phyloP scores from a whole-genome alignment of 73 alveolate species.

The Breviolum minutum region DNA sequence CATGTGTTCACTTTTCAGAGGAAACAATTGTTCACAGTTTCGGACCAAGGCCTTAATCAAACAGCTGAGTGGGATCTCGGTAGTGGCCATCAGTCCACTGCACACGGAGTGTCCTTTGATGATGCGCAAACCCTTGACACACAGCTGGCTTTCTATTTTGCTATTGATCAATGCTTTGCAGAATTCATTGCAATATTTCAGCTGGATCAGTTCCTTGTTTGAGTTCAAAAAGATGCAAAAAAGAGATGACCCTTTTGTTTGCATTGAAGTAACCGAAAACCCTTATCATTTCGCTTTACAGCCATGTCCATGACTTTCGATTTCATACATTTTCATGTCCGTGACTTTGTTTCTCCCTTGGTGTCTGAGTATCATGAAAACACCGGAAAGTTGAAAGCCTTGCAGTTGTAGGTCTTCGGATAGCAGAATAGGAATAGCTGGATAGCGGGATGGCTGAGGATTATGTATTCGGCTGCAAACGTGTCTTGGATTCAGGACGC shows the following conservation, averaged over 20 bases:
- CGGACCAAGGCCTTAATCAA: constrained; percentile 44
- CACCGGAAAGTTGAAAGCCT: too few relatives aligned
- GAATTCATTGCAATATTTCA: constrained; percentile 19
- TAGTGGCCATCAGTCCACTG: not conserved
- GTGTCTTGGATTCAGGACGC: constrained; percentile 25
- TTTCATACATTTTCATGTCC: too few relatives aligned
- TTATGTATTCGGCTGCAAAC: constrained; percentile 1
- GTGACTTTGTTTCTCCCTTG: too few relatives aligned
- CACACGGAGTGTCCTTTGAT: constrained; percentile 58
- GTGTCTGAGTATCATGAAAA: too few relatives aligned
- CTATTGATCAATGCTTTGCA: constrained; percentile 56
- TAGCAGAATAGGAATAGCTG: too few relatives aligned
- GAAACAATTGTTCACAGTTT: not conserved
- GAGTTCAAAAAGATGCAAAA: not conserved
- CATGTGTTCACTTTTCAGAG: not conserved
- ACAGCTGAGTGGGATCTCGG: constrained; percentile 61
- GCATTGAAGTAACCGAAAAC: not conserved
- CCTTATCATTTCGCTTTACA: not conserved
- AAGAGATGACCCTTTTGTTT: not conserved
- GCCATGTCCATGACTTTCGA: too few relatives aligned
- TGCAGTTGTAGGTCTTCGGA: too few relatives aligned
- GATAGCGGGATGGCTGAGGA: not conserved
- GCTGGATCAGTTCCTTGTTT: constrained; percentile 32
- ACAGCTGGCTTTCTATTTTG: constrained; percentile 62
- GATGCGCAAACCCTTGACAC: constrained; percentile 41